Evolutionary conservation across 306 rosid genomes (phyloP).

Genomic region (Dalbergia cultrata): DNA sequence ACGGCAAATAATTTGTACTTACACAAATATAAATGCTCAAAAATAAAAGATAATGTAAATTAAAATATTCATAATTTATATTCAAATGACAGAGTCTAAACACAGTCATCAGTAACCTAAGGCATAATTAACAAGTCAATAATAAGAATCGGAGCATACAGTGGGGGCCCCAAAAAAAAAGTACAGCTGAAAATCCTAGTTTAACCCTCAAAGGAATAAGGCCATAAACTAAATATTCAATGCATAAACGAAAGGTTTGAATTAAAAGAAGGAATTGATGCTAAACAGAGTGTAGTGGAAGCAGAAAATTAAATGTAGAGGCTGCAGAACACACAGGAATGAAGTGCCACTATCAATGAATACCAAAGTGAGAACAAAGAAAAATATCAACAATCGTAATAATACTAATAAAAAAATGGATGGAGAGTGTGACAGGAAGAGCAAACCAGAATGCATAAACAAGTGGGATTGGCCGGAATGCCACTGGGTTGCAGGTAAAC

Average conservation of each 20-base stretch:
- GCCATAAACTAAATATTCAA: too few species aligned
- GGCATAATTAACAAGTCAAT: too few species aligned
- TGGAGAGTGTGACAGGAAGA: background rate
- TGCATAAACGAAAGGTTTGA: too few species aligned
- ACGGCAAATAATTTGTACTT: background rate
- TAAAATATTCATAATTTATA: background rate
- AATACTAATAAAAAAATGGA: background rate
- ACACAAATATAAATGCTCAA: background rate
- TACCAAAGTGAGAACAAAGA: background rate
- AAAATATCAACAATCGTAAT: background rate
- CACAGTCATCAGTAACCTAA: too few species aligned
- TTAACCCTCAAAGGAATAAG: too few species aligned
- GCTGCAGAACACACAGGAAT: background rate
- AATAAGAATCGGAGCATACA: too few species aligned
- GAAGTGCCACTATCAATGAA: background rate
- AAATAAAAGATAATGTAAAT: background rate
- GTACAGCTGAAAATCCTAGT: too few species aligned
- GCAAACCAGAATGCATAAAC: background rate
- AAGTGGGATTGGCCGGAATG: background rate
- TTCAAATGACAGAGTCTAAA: background rate
- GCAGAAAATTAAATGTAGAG: too few species aligned
- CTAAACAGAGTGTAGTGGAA: too few species aligned
- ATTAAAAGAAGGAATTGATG: too few species aligned
- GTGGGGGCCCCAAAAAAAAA: too few species aligned
- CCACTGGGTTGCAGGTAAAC: conserved; percentile 2